Base-by-base conservation (phyloP, 192 early-diverging fungal genomes). In the Coemansia sp. region DNA sequence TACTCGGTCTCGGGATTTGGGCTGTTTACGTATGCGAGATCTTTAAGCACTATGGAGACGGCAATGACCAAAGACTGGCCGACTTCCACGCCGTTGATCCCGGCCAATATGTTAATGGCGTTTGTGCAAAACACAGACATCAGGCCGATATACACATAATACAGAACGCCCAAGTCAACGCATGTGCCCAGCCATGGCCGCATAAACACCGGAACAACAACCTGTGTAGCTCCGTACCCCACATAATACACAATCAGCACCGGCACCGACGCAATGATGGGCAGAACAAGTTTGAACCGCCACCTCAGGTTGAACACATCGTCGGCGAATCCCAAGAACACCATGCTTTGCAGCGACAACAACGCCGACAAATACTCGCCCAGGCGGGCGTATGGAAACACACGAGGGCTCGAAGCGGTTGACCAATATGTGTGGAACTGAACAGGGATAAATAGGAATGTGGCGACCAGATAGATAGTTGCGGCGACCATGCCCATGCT, bases 31-130 rank as follows among this genome's bases (percentile, higher is more conserved):
- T 71, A 71, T 7, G 69, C 72, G 17, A 78, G 25, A 53, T 82
- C 71, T 52, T 84, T 89, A 19, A 66, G 74, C 14, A 83, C 74
- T 9, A 98, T 76, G 4, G 97, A 95, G 28, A 91, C 36, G 2
- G 90, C 94, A 58, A 99, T 97, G 2, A 99, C 85, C 1, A 99
- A 76, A 2, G 92, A 89, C 82, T 98, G 96, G 2, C 90, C 91
- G 5, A 90, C 93, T 75, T 99, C 97, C 31, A 99, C 88, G 3
- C 97, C 97, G 76, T 99, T 99, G 65, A 97, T 91, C 17, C 97
- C 97, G 2, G 97, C 97, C 50, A 97, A 77, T 44, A 99, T 98
- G 68, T 99, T 99, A 82, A 99, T 97, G 14, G 93, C 90, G 67
- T 99, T 93, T 9, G 97, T 99, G 58, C 92, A 96, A 71, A 99